Base-by-base conservation (phyloP, 2,329 filamentous ascomycete genomes). In the Hirsutella rhossiliensis region DNA sequence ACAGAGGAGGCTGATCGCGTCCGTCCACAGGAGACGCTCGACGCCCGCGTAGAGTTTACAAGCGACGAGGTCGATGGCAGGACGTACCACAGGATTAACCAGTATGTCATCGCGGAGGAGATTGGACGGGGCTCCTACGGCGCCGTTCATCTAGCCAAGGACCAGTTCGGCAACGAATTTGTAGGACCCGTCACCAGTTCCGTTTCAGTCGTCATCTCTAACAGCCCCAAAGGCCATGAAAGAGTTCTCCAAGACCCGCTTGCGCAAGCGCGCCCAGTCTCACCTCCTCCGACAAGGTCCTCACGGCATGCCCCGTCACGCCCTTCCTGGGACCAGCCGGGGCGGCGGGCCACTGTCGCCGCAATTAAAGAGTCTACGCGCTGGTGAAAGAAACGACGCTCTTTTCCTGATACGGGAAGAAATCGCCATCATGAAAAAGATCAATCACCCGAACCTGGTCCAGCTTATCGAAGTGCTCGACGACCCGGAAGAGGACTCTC, bases 371-470 rank as follows among this genome's bases (percentile, higher is more conserved):
- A 50, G 53, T 30, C 49, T 57, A 39, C 56, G 56, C 6, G 52
- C 71, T 39, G 73, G 74, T 38, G 82, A 84, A 58, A 82, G 82
- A 52, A 69, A 70, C 23, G 78, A 81, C 55, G 78, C 90, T 0
- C 70, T 97, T 12, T 85, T 85, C 56, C 69, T 97, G 47, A 97
- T 98, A 61, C 84, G 88, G 48, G 86, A 95, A 62, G 92, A 98
- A 63, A 92, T 97, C 55, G 92, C 92, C 46, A 94, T 97, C 59
- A 97, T 98, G 89, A 98, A 97, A 71, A 97, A 97, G 66, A 74
- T 97, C 40, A 82, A 96, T 57, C 92, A 98, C 58, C 83, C 81
- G 27, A 98, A 97, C 57, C 70, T 98, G n/a, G 90, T 97, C 13
- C 81, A 84, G 39, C 68, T 98, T 42, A 87, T 94, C 51, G 92